phyloP scores from a whole-genome alignment of 108 stramenopile genomes.

The Nannochloropsis salina region DNA sequence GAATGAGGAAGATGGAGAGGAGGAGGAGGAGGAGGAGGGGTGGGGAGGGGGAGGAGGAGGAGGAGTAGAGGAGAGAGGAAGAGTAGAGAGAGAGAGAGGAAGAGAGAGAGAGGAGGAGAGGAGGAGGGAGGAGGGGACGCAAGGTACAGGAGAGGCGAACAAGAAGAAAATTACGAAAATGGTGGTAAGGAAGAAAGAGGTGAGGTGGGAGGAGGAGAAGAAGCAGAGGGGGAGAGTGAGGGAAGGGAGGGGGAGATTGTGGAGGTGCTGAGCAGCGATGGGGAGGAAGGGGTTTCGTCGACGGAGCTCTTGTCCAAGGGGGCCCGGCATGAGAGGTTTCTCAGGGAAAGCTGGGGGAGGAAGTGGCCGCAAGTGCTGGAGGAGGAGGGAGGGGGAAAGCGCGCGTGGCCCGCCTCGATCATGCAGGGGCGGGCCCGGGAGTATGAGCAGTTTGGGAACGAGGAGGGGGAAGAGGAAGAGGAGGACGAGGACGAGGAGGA shows the following conservation, averaged over 20 bases:
- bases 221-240: neutral
- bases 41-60: no score
- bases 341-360: neutral
- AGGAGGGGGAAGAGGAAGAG: neutral
- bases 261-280: neutral
- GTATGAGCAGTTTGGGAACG: neutral
- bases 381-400: neutral
- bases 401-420: neutral
- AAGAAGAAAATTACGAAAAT: no score
- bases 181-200: neutral
- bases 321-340: neutral
- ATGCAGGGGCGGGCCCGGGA: neutral
- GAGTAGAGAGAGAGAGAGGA: no score
- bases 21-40: no score
- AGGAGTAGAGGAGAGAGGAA: no score
- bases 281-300: neutral
- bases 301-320: neutral
- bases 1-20: neutral
- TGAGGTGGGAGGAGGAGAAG: neutral
- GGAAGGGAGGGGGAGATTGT: neutral
- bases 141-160: no score
- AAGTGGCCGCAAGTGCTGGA: neutral
- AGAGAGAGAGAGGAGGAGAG: no score
- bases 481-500: constrained; percentile 3
- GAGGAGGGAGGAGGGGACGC: no score